Conservation (phyloP, 163 green algal genomes). For the Trebouxiophyceae sp. region DNA sequence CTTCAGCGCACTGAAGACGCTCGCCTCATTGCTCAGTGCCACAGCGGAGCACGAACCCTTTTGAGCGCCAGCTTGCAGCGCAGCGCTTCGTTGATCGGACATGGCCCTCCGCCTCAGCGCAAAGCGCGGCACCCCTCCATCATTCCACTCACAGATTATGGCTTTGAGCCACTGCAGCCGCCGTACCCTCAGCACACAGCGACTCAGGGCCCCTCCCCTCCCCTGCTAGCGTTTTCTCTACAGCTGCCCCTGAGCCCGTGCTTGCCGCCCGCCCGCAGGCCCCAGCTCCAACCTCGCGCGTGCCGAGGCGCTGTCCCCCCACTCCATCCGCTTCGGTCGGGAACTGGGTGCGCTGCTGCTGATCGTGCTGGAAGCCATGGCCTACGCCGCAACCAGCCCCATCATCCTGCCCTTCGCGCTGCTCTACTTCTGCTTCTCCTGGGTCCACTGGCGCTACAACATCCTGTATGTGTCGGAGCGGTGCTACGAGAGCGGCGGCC, state of each 20-base stretch:
- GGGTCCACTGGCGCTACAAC: conserved; percentile 46
- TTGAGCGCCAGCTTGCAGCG: too few species aligned
- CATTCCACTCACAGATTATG: too few species aligned
- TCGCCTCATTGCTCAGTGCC: too few species aligned
- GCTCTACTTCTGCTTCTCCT: conserved; percentile 55
- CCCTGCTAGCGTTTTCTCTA: background rate
- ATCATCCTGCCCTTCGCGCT: conserved; percentile 57
- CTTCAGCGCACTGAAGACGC: too few species aligned
- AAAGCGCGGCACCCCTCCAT: too few species aligned
- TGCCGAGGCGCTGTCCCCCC: conserved; percentile 33
- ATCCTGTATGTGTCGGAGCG: conserved; percentile 48
- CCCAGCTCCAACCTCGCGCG: conserved; percentile 26
- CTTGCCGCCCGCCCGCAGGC: conserved; percentile 11
- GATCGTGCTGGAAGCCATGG: conserved; percentile 59
- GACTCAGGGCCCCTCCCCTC: too few species aligned
- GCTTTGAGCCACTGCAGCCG: too few species aligned
- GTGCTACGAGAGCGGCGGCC: conserved; percentile 24
- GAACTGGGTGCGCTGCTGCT: conserved; percentile 74
- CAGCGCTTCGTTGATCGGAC: too few species aligned
- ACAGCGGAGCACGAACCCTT: too few species aligned
- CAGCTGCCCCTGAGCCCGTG: background rate
- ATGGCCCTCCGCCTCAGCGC: too few species aligned
- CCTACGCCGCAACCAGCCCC: conserved; percentile 59
- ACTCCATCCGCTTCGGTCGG: conserved; percentile 61
- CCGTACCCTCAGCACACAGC: too few species aligned